phyloP scores from a whole-genome alignment of 495 filamentous ascomycete genomes.

The Neurospora sp. region DNA sequence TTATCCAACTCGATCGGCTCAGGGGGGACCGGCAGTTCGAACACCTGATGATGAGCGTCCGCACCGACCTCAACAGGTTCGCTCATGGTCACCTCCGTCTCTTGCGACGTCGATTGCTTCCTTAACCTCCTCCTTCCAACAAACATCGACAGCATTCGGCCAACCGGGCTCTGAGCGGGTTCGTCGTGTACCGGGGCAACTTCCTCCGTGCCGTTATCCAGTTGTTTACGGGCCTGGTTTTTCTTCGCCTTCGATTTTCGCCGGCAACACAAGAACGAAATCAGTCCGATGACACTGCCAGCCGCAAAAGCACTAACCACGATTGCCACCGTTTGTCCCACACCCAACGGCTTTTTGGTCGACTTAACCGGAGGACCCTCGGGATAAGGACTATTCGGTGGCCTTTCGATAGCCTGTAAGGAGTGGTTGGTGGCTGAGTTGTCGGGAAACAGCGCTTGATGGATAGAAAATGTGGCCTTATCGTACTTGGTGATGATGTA shows the following conservation, averaged over 20 bases:
- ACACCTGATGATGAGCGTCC: conserved; percentile 37
- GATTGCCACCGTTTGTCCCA: conserved; percentile 27
- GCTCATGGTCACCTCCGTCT: conserved; percentile 9
- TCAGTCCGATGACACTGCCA: conserved; percentile 30
- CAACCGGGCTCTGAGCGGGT: conserved; percentile 19
- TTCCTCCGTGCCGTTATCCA: conserved; percentile 20
- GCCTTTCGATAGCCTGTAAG: conserved; percentile 38
- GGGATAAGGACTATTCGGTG: conserved; percentile 36
- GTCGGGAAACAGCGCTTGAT: conserved; percentile 44
- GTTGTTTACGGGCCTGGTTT: conserved; percentile 5
- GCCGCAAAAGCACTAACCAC: conserved; percentile 34
- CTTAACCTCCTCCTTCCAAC: conserved; percentile 20
- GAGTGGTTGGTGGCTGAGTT: conserved; percentile 33
- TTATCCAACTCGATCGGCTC: conserved; percentile 41
- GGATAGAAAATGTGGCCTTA: conserved; percentile 46
- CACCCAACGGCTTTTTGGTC: conserved; percentile 29
- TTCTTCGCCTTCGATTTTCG: conserved; percentile 19
- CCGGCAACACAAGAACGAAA: conserved; percentile 22
- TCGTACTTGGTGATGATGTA: conserved; percentile 63
- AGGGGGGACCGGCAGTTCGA: conserved; percentile 36
- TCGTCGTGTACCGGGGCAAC: conserved; percentile 9
- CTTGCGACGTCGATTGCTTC: conserved; percentile 8
- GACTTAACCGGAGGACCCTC: conserved; percentile 10
- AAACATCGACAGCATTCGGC: conserved; percentile 25
- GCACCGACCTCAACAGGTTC: conserved; percentile 36